Evolutionary conservation across 352 stramenopile species (phyloP), one percentile per base, ranked within the genome.

Genomic region (Globisporangium abappressorium): DNA sequence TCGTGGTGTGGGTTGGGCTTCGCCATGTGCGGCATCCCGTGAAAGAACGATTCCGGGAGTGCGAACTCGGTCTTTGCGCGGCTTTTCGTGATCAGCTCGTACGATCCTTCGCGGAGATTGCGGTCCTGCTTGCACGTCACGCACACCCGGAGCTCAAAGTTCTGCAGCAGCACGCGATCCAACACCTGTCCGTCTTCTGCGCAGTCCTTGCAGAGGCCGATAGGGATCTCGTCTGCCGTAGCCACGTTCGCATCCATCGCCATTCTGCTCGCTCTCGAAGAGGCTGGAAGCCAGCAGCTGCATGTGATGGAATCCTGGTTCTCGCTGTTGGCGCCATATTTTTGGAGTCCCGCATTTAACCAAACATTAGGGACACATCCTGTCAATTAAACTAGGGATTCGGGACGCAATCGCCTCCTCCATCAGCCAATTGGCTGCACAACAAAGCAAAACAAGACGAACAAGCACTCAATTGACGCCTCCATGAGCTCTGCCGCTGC

Each of bases 1-100:
- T 90, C 80, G 43, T 92, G 80, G 34, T 69, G 80, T 33, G 84
- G 84, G 57, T 92, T 92, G 18, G 79, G 75, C 66, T 90, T 90
- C 14, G 54, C 58, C n/a, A 89, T 55, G 51, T 80, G 75, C 38
- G 77, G 71, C 41, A 91, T 57, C 0, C 76, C 73, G 20, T 76
- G 41, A 65, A 91, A 91, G 49, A 78, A 78, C 34, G 82, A 91
- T 41, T 90, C 84, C 1, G 84, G 84, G 9, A 92, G 69, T 38
- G 79, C 79, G 57, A 80, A 92, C 41, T 91, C 84, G 22, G 43
- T 49, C 60, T 82, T 85, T 30, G 82, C 84, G 14, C 69, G 76
- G 65, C 74, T 80, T 66, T 91, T 92, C 46, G 82, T 72, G 58
- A 92, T 68, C 26, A 92, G 49, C 72, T 89, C 79, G 72, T 90